phyloP scores from a whole-genome alignment of 78 protist species.

The Emiliania huxleyi region DNA sequence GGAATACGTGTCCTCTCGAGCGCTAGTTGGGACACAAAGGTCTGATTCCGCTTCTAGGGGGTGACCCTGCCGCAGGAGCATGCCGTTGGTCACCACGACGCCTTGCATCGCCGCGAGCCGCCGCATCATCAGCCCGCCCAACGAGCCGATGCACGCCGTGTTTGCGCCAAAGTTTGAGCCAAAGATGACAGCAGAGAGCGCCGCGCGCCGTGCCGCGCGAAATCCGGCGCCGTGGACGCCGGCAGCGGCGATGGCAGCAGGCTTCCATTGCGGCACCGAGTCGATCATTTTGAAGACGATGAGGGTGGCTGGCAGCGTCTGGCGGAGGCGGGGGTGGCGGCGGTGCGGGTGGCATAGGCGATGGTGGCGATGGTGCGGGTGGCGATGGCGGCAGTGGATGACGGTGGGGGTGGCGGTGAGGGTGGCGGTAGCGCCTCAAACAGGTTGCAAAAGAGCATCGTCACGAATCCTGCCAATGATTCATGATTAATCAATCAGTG shows the following conservation, averaged over 20 bases:
- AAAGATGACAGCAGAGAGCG: background rate
- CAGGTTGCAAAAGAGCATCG: no score
- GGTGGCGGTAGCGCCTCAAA: no score
- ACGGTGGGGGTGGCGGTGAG: no score
- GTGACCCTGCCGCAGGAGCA: background rate
- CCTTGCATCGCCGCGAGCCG: conserved; percentile 15
- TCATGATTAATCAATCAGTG: no score
- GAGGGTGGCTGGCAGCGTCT: background rate
- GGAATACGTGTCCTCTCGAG: no score
- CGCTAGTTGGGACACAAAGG: no score
- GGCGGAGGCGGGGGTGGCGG: no score
- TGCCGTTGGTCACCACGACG: background rate
- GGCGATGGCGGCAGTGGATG: no score
- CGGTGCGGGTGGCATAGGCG: no score
- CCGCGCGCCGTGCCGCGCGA: background rate
- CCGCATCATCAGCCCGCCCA: conserved; percentile 8
- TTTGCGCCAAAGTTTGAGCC: conserved; percentile 2
- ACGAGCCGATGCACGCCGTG: background rate
- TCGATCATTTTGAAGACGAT: conserved; percentile 17
- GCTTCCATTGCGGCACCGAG: background rate
- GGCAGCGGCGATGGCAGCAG: background rate
- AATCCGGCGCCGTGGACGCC: background rate
- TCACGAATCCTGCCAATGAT: no score
- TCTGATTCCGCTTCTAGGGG: no score
- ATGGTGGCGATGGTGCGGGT: no score